Evolutionary conservation across 106 monocot genomes (phyloP).

Genomic region (Cymbidium sinense): DNA sequence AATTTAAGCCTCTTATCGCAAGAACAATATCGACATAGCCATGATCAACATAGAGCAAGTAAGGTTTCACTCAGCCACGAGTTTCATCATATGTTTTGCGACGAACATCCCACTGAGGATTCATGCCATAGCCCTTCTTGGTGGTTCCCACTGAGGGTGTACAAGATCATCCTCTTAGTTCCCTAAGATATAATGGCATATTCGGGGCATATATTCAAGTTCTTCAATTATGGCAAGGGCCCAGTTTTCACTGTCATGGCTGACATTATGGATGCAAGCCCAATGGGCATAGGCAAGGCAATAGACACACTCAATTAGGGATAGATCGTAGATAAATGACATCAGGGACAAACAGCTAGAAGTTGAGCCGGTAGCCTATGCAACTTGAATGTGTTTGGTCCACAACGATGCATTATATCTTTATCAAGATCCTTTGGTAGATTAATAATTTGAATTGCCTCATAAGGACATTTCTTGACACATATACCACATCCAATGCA

Average conservation of each 20-base stretch:
- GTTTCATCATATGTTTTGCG: too few species aligned
- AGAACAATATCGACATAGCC: constrained; percentile 55
- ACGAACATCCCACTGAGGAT: too few species aligned
- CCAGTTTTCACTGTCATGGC: constrained; percentile 85
- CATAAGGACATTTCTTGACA: too few species aligned
- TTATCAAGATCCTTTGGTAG: too few species aligned
- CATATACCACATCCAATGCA: too few species aligned
- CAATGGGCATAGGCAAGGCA: too few species aligned
- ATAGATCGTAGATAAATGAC: constrained; percentile 64
- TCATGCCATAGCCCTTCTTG: too few species aligned
- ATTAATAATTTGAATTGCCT: too few species aligned
- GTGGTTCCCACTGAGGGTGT: too few species aligned
- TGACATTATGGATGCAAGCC: constrained; percentile 59
- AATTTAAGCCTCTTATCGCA: constrained; percentile 78
- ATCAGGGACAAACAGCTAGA: constrained; percentile 18
- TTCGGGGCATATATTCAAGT: constrained; percentile 68
- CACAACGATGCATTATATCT: too few species aligned
- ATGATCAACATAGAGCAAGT: constrained; percentile 80
- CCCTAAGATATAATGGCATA: constrained; percentile 67
- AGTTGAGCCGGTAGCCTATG: too few species aligned
- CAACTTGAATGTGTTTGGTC: too few species aligned
- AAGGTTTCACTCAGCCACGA: constrained; percentile 75
- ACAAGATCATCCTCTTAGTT: constrained; percentile 68
- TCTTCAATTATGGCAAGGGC: constrained; percentile 53
- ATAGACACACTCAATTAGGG: constrained; percentile 76